Conservation (phyloP, 108 stramenopile species). For the Discostella pseudostelligera region DNA sequence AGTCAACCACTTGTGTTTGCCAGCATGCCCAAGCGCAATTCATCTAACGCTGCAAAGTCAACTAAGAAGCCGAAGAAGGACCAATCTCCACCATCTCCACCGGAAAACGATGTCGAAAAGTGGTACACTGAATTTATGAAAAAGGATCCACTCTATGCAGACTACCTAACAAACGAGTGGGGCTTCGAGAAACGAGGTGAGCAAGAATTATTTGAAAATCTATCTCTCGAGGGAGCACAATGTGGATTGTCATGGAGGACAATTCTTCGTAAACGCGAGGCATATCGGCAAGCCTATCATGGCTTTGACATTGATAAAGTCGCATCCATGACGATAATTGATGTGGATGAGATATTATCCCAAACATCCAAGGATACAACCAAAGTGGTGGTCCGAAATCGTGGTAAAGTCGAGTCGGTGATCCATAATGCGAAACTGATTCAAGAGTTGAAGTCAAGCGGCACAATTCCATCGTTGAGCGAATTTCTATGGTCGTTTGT, state of each 20-base stretch:
- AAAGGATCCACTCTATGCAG: conserved; percentile 50
- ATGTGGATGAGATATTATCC: conserved; percentile 43
- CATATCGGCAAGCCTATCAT: conserved; percentile 57
- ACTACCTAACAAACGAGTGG: conserved; percentile 68
- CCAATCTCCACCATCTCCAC: too few species aligned
- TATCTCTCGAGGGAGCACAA: conserved; percentile 70
- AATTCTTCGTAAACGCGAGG: conserved; percentile 66
- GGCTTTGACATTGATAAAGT: conserved; percentile 65
- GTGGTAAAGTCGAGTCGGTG: conserved; percentile 41
- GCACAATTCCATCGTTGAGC: conserved; percentile 7
- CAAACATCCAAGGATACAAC: conserved; percentile 16
- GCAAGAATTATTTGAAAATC: conserved; percentile 60
- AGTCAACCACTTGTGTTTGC: too few species aligned
- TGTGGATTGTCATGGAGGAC: conserved; percentile 75
- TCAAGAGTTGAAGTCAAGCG: conserved; percentile 4
- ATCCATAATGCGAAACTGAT: conserved; percentile 26
- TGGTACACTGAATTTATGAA: conserved; percentile 59
- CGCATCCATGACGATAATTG: conserved; percentile 44
- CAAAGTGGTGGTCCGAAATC: conserved; percentile 54
- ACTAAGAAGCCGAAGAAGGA: too few species aligned
- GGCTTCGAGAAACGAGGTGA: conserved; percentile 58
- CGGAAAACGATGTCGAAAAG: not conserved
- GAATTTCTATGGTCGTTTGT: conserved; percentile 65
- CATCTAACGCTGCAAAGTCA: too few species aligned
- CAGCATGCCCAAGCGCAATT: too few species aligned